Evolutionary conservation across 805 yeast genomes (phyloP), one percentile per base, ranked within the genome.

Genomic region (Millerozyma acaciae): DNA sequence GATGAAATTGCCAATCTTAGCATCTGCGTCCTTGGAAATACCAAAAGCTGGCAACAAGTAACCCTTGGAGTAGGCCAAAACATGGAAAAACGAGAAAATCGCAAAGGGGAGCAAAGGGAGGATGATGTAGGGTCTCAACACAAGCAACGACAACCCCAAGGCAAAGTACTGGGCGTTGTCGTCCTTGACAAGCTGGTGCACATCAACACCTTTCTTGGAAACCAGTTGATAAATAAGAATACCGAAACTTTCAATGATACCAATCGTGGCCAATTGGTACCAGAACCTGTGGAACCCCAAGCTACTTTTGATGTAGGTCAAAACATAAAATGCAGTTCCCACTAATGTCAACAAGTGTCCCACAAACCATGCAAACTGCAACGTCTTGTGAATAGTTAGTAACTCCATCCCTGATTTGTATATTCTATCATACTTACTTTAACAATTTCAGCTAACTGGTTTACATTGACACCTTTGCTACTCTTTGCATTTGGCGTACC

Each of bases 41-140:
- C 78, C 59, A 26, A 57, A 50, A 5, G 75, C 65, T 24, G 97
- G 95, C 33, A 89, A 65, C 35, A 90, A 44, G 43, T 70, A 73
- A 26, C 77, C 69, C 46, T 82, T 76, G 34, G 73, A 43, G 63
- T 85, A 90, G 13, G 82, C 79, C 50, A 88, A 65, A 8, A 77
- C 78, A 55, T 89, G 97, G 76, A 90, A 88, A 13, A 79, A 53
- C 6, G 96, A 81, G 57, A 83, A 89, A 36, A 84, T 64, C 28
- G 76, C 65, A 52, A 84, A 87, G 35, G 97, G 95, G 16, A 80
- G 55, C 42, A 82, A 62, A 2, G 95, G 73, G 35, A 84, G 53
- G 21, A 75, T 57, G 42, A 75, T 73, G 39, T 71, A 75, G 29
- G 81, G 78, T 44, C 87, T 73, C 37, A 79, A 53, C 5, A 74